Evolutionary conservation across 352 stramenopile species (phyloP), one percentile per base, ranked within the genome.

Genomic region (Phytophthora tubulina): DNA sequence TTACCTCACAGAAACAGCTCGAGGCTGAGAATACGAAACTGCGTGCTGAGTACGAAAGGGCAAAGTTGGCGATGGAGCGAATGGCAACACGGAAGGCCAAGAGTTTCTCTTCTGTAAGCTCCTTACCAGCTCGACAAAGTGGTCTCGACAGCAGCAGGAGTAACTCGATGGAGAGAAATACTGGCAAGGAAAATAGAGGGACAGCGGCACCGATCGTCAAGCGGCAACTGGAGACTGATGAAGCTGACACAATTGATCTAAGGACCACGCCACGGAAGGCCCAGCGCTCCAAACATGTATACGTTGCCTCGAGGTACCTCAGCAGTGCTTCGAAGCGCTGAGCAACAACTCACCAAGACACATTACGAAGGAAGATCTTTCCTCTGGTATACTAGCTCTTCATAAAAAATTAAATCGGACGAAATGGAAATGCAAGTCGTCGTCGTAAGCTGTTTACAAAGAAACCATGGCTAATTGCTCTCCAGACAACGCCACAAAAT

Each of bases 31-130:
- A 91, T 50, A 68, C 65, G 1, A 76, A 63, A 50, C 69, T 94
- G n/a, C 82, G 80, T 30, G 67, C 70, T n/a, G 78, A 94, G 49
- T 85, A 87, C 59, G 82, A 90, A 46, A 85, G 83, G 57, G 79
- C 82, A 6, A 87, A 88, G 57, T 64, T 84, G 61, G 74, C 82
- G 1, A 92, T 93, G 86, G 85, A 92, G 51, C 84, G 84, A 0
- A 90, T 91, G 70, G 65, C 74, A 39, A 73, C 53, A 48, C 65
- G 74, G 15, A 78, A 72, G 36, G 57, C 41, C 6, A 78, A 78
- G 36, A 81, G 41, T 63, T 42, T 75, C 15, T 13, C 32, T 41
- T 64, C 59, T 38, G 27, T 56, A 27, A 30, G 45, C 30, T 72
- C 41, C 1, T 4, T 64, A 38, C 53, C 66, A 67, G 53, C 33